phyloP scores from a whole-genome alignment of 768 basidiomycete species.

The Collybiopsis confluens region DNA sequence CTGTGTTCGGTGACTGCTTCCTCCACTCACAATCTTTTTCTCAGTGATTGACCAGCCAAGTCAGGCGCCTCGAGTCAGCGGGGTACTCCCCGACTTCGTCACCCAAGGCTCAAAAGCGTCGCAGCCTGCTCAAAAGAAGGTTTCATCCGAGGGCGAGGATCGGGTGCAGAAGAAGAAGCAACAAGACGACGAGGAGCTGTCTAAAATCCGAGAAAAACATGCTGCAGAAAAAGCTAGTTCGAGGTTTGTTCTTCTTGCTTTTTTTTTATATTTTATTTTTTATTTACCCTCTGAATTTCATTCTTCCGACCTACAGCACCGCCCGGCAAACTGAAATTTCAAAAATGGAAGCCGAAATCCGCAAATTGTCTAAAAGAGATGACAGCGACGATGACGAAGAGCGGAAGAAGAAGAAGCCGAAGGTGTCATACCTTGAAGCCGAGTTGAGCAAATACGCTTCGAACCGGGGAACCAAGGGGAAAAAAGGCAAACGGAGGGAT shows the following conservation, averaged over 20 bases:
- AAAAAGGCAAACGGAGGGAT: slow-evolving; percentile 52
- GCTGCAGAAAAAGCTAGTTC: slow-evolving; percentile 62
- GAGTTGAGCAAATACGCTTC: slow-evolving; percentile 81
- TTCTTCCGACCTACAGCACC: slow-evolving; percentile 33
- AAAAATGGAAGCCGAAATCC: slow-evolving; percentile 86
- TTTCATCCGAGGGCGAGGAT: slow-evolving; percentile 3
- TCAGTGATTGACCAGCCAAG: slow-evolving; percentile 35
- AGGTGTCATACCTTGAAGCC: slow-evolving; percentile 72
- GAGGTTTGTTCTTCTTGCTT: slow-evolving; percentile 38
- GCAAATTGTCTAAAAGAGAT: slow-evolving; percentile 61
- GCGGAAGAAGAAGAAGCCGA: slow-evolving; percentile 52
- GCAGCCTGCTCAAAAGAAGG: slow-evolving; percentile 10
- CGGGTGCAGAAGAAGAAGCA: slow-evolving; percentile 29
- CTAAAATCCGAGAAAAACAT: slow-evolving; percentile 73
- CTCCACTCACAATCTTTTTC: slow-evolving; percentile 3
- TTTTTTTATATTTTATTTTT: background rate
- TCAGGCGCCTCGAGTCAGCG: slow-evolving; percentile 10
- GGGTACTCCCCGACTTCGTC: slow-evolving; percentile 37
- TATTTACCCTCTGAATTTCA: no score
- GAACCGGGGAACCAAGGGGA: slow-evolving; percentile 53
- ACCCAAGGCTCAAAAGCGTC: slow-evolving; percentile 8
- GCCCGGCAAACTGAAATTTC: slow-evolving; percentile 74
- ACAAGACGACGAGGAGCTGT: slow-evolving; percentile 46
- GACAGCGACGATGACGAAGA: slow-evolving; percentile 64
- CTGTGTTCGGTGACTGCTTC: slow-evolving; percentile 5